A percentile compares a stretch with the other conserved stretches of the same genome.
Evolutionary conservation across 202 grass and related monocot genomes (phyloP).

Genomic region (Cymbopogon flexuosus): DNA sequence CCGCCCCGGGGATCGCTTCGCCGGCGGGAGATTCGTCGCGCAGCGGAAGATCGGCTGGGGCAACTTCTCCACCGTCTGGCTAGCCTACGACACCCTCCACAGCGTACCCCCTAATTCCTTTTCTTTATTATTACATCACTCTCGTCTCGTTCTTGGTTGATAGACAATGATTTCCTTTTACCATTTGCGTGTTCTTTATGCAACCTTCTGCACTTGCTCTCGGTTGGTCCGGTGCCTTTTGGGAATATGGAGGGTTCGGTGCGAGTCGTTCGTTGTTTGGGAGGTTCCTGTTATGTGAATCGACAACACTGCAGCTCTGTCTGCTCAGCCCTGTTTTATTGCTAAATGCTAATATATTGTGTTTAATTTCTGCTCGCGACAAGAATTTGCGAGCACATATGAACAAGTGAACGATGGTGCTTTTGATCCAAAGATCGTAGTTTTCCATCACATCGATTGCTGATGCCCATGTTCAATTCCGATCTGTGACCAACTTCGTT

Average conservation of each 20-base stretch:
- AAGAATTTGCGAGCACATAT: neutral
- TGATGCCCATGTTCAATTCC: neutral
- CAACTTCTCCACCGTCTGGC: constrained; percentile 99
- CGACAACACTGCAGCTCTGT: constrained; percentile 9
- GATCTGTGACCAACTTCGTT: neutral
- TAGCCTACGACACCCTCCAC: constrained; percentile 83
- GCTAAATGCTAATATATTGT: no score
- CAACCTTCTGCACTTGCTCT: neutral
- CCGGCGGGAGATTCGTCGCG: constrained; percentile 70
- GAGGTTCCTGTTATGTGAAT: constrained; percentile 10
- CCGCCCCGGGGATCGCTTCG: constrained; percentile 79
- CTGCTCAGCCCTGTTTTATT: constrained; percentile 35
- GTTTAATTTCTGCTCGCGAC: neutral
- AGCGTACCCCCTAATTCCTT: neutral
- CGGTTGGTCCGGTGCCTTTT: neutral
- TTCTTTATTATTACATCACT: neutral
- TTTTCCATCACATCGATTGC: neutral
- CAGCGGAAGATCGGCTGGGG: constrained; percentile 97
- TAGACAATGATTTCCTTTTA: neutral
- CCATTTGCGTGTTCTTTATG: neutral
- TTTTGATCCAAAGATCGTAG: neutral
- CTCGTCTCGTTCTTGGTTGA: neutral
- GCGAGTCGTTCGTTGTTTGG: constrained; percentile 1
- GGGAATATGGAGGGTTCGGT: constrained; percentile 2
- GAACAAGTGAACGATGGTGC: neutral